Evolutionary conservation across 2,329 filamentous ascomycete species (phyloP).

Genomic region (Cercospora berteroae): DNA sequence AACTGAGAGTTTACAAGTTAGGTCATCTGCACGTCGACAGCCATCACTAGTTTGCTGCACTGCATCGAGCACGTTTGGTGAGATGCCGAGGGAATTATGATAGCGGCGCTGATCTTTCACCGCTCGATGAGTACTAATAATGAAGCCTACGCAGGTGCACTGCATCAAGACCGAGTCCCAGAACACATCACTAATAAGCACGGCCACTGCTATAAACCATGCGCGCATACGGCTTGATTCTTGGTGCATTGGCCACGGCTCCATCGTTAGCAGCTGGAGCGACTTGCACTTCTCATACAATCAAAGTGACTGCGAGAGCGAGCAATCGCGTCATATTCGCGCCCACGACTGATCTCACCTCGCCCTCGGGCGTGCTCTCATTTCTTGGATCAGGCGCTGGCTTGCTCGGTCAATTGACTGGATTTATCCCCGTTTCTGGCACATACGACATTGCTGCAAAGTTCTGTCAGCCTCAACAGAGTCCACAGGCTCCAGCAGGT

Average conservation of each 20-base stretch:
- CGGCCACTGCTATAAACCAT: background rate
- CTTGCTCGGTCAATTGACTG: constrained; percentile 18
- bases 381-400: constrained; percentile 22
- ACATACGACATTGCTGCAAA: constrained; percentile 21
- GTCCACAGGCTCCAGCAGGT: constrained; percentile 7
- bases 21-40: background rate
- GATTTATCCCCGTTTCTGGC: constrained; percentile 14
- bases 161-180: background rate
- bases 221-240: background rate
- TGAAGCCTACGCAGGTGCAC: background rate
- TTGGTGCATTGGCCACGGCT: constrained; percentile 7
- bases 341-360: constrained; percentile 13
- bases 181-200: background rate
- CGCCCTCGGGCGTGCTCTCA: constrained; percentile 18
- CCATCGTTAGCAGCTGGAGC: constrained; percentile 11
- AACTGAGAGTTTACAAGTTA: background rate
- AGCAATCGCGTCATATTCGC: constrained; percentile 18
- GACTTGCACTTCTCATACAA: constrained; percentile 15
- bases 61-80: background rate
- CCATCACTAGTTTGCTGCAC: background rate
- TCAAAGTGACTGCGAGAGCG: constrained; percentile 13
- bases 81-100: constrained; percentile 1
- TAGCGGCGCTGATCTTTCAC: constrained; percentile 7
- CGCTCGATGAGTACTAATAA: background rate
- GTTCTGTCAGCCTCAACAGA: constrained; percentile 17